These are phyloP conservation scores for Sporobolomyces pararoseus DNA, from an alignment of 768 basidiomycete species.

Conservation along the genomic window DNA sequence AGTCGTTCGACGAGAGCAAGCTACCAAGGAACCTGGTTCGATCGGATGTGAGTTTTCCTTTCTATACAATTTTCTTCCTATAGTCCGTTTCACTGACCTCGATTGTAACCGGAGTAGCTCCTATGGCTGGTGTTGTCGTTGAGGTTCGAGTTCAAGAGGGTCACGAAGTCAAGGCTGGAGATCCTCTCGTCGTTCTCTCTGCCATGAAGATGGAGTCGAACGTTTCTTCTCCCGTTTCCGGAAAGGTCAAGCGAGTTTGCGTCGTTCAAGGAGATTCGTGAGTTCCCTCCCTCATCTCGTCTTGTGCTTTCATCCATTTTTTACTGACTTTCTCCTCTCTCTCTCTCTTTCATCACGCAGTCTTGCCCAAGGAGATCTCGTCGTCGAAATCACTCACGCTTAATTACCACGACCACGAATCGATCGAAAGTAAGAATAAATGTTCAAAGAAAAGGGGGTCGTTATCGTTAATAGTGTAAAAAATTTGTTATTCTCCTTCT, in stretches of 20 bases:
- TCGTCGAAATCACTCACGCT: slow-evolving; percentile 30
- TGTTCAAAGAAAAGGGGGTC: neutral
- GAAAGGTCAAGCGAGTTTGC: slow-evolving; percentile 87
- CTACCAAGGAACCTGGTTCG: slow-evolving; percentile 84
- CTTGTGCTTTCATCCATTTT: no score
- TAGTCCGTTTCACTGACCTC: neutral
- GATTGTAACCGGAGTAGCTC: neutral
- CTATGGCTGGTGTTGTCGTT: slow-evolving; percentile 74
- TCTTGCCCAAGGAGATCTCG: slow-evolving; percentile 38
- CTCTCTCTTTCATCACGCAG: neutral
- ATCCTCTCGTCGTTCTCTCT: slow-evolving; percentile 74
- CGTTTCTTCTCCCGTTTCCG: slow-evolving; percentile 92
- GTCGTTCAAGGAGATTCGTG: slow-evolving; percentile 84
- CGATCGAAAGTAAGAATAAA: no score
- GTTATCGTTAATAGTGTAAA: no score
- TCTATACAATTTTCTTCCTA: neutral
- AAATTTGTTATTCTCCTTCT: no score
- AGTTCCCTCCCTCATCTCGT: neutral
- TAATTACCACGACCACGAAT: no score
- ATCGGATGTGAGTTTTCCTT: slow-evolving; percentile 63
- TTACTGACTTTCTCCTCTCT: neutral
- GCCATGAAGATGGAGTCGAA: slow-evolving; percentile 84
- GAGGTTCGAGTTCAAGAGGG: slow-evolving; percentile 98
- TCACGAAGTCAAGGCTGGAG: slow-evolving; percentile 95
- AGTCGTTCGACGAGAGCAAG: slow-evolving; percentile 89